Percentiles rank a stretch among this genome's conserved stretches.
Conservation (phyloP, 2,329 filamentous ascomycete genomes). For the Simplicillium aogashimaense region DNA sequence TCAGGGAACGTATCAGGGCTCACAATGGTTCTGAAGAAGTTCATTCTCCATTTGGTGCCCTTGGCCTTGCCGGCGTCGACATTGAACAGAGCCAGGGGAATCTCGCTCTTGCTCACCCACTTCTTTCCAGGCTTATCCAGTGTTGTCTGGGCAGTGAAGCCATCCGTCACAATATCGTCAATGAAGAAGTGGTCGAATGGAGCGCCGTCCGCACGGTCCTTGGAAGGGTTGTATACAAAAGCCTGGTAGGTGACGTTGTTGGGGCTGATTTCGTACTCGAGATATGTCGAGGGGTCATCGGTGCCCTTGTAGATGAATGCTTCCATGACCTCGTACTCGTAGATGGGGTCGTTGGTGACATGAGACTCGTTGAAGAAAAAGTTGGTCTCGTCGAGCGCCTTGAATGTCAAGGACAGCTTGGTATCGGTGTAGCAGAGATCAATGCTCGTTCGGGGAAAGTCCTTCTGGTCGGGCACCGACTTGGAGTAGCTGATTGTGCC, state of each 20-base stretch:
- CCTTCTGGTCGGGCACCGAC: conserved; percentile 27
- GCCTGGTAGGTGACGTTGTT: conserved; percentile 42
- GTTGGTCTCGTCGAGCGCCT: conserved; percentile 32
- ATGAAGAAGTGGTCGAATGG: conserved; percentile 34
- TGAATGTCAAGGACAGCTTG: conserved; percentile 30
- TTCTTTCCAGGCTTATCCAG: conserved; percentile 22
- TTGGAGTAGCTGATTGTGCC: conserved; percentile 27
- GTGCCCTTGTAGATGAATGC: conserved; percentile 35
- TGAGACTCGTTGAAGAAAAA: conserved; percentile 34
- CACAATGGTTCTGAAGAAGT: conserved; percentile 39
- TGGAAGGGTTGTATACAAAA: conserved; percentile 40
- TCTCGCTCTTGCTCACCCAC: conserved; percentile 30
- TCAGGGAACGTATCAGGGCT: conserved; percentile 30
- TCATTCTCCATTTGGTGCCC: conserved; percentile 39
- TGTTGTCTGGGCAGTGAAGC: conserved; percentile 27
- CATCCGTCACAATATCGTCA: conserved; percentile 26
- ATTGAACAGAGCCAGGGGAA: conserved; percentile 40
- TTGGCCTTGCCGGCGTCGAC: conserved; percentile 30
- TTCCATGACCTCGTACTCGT: conserved; percentile 40
- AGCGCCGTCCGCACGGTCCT: conserved; percentile 27
- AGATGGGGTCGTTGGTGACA: conserved; percentile 35
- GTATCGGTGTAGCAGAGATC: conserved; percentile 34
- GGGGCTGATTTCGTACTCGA: conserved; percentile 40
- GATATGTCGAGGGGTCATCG: conserved; percentile 35
- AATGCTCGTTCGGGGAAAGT: conserved; percentile 33